Evolutionary conservation across 208 protist genomes (phyloP), one percentile per base, ranked within the genome.

Genomic region (Novymonas esmeraldas): DNA sequence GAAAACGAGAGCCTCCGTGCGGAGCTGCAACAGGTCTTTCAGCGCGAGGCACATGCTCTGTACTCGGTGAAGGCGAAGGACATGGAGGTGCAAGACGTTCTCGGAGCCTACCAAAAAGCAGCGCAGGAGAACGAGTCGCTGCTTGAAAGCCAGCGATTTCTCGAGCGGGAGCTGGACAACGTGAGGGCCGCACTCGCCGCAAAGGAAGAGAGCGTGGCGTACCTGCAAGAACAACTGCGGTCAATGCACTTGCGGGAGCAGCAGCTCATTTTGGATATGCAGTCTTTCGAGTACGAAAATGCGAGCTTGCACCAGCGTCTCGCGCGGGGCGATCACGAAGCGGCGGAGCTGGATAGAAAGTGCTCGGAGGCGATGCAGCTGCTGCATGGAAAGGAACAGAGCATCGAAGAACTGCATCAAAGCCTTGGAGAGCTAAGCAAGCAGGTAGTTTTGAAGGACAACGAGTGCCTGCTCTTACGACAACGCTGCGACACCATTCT

Each of bases 241-340:
- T 70, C 76, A 13, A 65, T 95, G 18, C 85, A 92, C 51, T 70
- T 85, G 46, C 79, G 79, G 22, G 90, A 95, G 64, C 87, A 95
- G 52, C 90, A 95, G 50, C 72, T 93, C 29, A 73, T 82, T 18
- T 56, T 95, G 10, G 87, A 95, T 71, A 55, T 92, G 26, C 90
- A 95, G 48, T 72, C 85, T 13, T 87, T 87, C 51, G 90, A 93
- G 51, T 92, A 92, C 54, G 85, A 93, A 55, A 93, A 92, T 49
- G 75, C 79, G 24, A 81, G 87, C 34, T 74, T 92, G 2, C 87
- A 95, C 58, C 80, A 89, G 11, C 77, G 82, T 18, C 49, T 93
- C 48, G 70, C 89, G 4, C 79, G 90, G 49, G 41, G 65, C 6
- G 81, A 92, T 20, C 64, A 76, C 2, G 70, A 69, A 11, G 45